These are phyloP conservation scores for Mariannaea sp. DNA, from an alignment of 2,329 filamentous ascomycete species.

Conservation along the genomic window DNA sequence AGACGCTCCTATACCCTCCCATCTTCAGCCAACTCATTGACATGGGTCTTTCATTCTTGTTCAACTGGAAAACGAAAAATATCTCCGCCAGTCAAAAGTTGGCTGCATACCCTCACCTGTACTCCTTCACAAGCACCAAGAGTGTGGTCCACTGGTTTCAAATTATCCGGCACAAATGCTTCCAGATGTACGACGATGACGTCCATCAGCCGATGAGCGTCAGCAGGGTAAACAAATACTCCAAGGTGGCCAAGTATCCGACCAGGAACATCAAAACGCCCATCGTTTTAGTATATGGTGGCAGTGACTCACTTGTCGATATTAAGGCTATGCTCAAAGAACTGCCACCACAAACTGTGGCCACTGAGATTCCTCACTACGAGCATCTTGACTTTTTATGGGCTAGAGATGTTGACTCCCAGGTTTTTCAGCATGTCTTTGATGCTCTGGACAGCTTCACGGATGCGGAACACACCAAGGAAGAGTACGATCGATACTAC, in stretches of 20 bases:
- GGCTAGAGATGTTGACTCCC: slow-evolving; percentile 80
- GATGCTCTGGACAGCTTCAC: slow-evolving; percentile 80
- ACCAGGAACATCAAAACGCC: slow-evolving; percentile 97
- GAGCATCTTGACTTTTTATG: slow-evolving; percentile 97
- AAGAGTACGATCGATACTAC: slow-evolving; percentile 64
- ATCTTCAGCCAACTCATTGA: slow-evolving; percentile 92
- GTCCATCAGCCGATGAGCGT: slow-evolving; percentile 77
- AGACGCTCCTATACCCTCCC: slow-evolving; percentile 90
- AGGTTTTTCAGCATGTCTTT: slow-evolving; percentile 91
- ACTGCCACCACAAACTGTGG: slow-evolving; percentile 81
- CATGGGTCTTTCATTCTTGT: slow-evolving; percentile 77
- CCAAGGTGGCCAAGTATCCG: slow-evolving; percentile 94
- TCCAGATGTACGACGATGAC: slow-evolving; percentile 99
- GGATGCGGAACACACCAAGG: slow-evolving; percentile 59
- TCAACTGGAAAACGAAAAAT: slow-evolving; percentile 86
- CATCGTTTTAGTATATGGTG: slow-evolving; percentile 90
- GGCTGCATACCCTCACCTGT: slow-evolving; percentile 92
- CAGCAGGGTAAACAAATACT: slow-evolving; percentile 77
- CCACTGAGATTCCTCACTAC: slow-evolving; percentile 87
- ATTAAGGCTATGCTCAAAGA: slow-evolving; percentile 92
- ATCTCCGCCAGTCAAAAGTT: slow-evolving; percentile 88
- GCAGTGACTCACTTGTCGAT: slow-evolving; percentile 90
- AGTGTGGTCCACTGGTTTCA: slow-evolving; percentile 99
- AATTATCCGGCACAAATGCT: slow-evolving; percentile 93
- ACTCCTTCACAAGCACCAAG: slow-evolving; percentile 96